A percentile compares a stretch with the other conserved stretches of the same genome.
These are phyloP conservation scores for Iberis pinnata DNA, from an alignment of 345 rosid genomes.

Conservation along the genomic window DNA sequence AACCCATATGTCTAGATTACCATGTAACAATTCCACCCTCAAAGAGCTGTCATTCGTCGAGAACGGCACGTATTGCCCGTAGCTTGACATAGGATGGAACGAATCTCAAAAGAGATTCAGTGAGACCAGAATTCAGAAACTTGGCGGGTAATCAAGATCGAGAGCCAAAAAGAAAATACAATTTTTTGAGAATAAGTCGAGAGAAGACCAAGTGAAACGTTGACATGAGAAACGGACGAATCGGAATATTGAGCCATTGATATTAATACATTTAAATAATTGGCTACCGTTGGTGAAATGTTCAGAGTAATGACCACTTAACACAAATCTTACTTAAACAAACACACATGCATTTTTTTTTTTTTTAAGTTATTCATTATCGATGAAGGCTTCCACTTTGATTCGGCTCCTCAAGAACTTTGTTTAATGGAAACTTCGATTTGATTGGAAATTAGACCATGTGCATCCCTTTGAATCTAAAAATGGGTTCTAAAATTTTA, in stretches of 20 bases:
- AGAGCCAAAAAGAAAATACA: not conserved
- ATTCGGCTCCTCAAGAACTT: conserved; percentile 10
- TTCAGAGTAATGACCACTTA: conserved; percentile 12
- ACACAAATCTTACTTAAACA: not conserved
- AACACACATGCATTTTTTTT: not conserved
- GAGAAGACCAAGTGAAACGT: conserved; percentile 3
- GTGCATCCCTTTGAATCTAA: too few relatives aligned
- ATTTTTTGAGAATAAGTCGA: not conserved
- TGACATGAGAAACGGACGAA: conserved; percentile 23
- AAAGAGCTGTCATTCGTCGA: conserved; percentile 45
- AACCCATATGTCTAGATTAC: conserved; percentile 77
- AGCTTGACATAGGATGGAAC: conserved; percentile 55
- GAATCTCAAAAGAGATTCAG: not conserved
- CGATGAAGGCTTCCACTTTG: conserved; percentile 13
- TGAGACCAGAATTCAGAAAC: conserved; percentile 19
- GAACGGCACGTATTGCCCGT: conserved; percentile 48
- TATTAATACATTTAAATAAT: conserved; percentile 2
- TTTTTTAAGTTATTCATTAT: not conserved
- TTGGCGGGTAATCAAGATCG: conserved; percentile 9
- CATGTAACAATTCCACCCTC: conserved; percentile 58
- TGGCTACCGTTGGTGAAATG: conserved; percentile 22
- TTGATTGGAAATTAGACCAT: too few relatives aligned
- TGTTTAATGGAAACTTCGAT: too few relatives aligned
- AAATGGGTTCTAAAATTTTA: too few relatives aligned
- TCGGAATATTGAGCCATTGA: conserved; percentile 18